Evolutionary conservation across 192 early-diverging fungal genomes (phyloP), one percentile per base, ranked within the genome.

Genomic region (Rhizoclosmatium sp.): DNA sequence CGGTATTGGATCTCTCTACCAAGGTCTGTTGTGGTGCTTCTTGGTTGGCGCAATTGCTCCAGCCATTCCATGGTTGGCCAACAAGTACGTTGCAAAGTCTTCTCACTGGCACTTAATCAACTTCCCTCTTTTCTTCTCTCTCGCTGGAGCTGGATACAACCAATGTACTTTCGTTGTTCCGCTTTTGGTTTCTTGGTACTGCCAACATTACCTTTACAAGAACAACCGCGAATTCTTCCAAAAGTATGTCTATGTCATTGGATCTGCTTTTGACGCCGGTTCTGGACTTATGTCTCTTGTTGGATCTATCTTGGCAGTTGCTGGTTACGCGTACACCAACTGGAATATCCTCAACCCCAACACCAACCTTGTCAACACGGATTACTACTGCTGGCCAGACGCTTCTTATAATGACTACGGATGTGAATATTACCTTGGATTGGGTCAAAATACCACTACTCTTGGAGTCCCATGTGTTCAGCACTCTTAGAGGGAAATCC

Each of bases 201-300:
- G 87, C 75, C 81, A 90, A 75, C 89, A 81, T 66, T 79, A 71
- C 16, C n/a, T 91, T 9, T 45, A 87, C 2, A 69, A 80, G n/a
- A 67, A 80, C 1, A 72, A 78, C 21, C 45, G 83, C 41, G 76
- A 76, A n/a, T 47, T 54, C 4, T 91, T 79, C 81, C 80, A 75
- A 45, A 80, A 84, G 47, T 89, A 84, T 56, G 85, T 86, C 19
- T 90, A 87, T 69, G 85, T 91, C 9, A 82, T 90, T 7, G 83
- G 82, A 3, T 81, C 88, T 9, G 90, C 85, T 4, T 82, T 90
- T 70, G 90, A 90, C 74, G 80, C 82, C 1, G 88, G 87, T 3
- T 47, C 49, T 2, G 76, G 51, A 7, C 31, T 81, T 23, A 62
- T 44, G 19, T 21, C 68, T 41, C n/a, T 69, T 19, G 19, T 69